Base-by-base conservation (phyloP, 2,329 filamentous ascomycete species). In the Colletotrichum spinosum region DNA sequence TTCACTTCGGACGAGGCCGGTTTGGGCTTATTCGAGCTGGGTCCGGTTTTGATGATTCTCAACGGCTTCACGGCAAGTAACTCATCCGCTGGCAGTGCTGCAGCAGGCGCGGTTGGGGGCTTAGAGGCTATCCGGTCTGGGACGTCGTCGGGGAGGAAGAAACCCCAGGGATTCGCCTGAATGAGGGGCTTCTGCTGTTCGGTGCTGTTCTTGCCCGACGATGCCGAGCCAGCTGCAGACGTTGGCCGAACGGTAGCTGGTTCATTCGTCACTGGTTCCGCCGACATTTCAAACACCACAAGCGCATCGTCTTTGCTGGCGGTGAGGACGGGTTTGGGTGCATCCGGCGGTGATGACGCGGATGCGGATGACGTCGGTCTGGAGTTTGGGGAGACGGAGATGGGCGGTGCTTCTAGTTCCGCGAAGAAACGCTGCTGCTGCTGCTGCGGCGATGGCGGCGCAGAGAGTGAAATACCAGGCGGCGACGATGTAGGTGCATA, bases 91-190 rank as follows among this genome's bases (percentile, higher is more conserved):
- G 37, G 6, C 7, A 25, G 25, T 25, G 25, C 25, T 25, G 10
- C 60, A 0, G 41, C 52, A 11, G 49, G 54, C 38, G 42, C 35
- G 4, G 25, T 11, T 10, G 55, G 56, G 6, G 44, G 34, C 38
- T 41, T 33, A 35, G 55, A 49, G 37, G 12, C 49, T 4, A 8
- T n/a, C 42, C 38, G 17, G 17, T 48, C 34, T 15, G 59, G 52
- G 37, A 35, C 17, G 34, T 60, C 51, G 25, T 65, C 56, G 6
- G 39, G 50, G 13, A 68, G 52, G 61, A 68, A 69, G 66, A 67
- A 69, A 5, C 67, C 67, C 67, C 67, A 68, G 13, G 66, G 67
- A 34, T 69, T 69, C 33, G 67, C 67, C 48, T 68, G 67, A n/a
- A 53, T 7, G 15, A 55, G 15, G 8, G 54, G 63, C 13, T 67